Percentiles rank a stretch among this genome's conserved stretches.
phyloP scores from a whole-genome alignment of 2,329 filamentous ascomycete species.

The Metarhizium robertsii region DNA sequence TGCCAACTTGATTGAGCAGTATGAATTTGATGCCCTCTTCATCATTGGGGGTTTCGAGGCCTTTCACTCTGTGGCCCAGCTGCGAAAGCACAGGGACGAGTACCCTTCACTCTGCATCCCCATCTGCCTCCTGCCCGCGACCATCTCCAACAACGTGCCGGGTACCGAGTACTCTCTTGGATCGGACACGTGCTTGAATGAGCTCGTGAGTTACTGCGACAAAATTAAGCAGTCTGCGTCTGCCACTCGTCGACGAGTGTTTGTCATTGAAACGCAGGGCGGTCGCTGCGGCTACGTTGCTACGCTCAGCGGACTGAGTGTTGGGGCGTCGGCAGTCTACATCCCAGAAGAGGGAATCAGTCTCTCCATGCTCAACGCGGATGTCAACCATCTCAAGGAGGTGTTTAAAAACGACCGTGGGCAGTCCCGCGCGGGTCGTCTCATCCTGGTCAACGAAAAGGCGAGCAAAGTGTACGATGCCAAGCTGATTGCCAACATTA shows the following conservation, averaged over 20 bases:
- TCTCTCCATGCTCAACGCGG: slow-evolving; percentile 82
- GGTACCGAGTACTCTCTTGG: slow-evolving; percentile 96
- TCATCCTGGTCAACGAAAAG: slow-evolving; percentile 96
- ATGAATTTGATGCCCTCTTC: slow-evolving; percentile 86
- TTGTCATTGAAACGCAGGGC: slow-evolving; percentile 96
- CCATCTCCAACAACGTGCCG: slow-evolving; percentile 96
- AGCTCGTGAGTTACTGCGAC: slow-evolving; percentile 90
- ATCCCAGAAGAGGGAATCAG: slow-evolving; percentile 94
- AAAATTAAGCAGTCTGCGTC: slow-evolving; percentile 96
- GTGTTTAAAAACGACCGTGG: slow-evolving; percentile 81
- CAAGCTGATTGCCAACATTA: slow-evolving; percentile 90
- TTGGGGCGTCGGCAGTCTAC: slow-evolving; percentile 88
- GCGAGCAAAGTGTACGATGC: slow-evolving; percentile 85
- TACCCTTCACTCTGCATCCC: slow-evolving; percentile 88
- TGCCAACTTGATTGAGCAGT: slow-evolving; percentile 73
- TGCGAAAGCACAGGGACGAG: slow-evolving; percentile 68
- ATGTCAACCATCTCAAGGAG: slow-evolving; percentile 81
- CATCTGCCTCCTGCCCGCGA: slow-evolving; percentile 86
- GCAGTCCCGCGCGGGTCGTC: slow-evolving; percentile 79
- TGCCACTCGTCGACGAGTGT: slow-evolving; percentile 84
- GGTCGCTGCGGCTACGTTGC: slow-evolving; percentile 91
- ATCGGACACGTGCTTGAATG: slow-evolving; percentile 93
- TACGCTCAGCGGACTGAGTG: slow-evolving; percentile 80
- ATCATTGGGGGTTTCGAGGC: slow-evolving; percentile 93
- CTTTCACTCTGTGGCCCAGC: slow-evolving; percentile 82